Base-by-base conservation (phyloP, 2,329 filamentous ascomycete genomes). In the Microdochium bolleyi region DNA sequence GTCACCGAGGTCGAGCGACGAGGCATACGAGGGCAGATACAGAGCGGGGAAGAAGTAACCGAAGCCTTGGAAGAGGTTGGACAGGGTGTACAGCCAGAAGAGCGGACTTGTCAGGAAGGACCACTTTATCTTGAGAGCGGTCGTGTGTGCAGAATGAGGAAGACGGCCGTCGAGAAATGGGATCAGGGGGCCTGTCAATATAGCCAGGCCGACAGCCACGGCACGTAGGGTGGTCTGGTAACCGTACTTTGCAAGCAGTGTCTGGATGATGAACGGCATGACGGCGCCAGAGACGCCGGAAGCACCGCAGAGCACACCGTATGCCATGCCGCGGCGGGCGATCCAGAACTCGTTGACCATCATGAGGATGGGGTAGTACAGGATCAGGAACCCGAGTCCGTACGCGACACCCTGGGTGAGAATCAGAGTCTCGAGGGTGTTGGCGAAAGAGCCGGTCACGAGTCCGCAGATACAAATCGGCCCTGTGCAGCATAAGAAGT, bases 1-100 rank as follows among this genome's bases (percentile, higher is more conserved):
- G 2, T 67, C 66, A 13, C 70, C 54, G 5, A 67, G 57, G 2
- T 70, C 61, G 3, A 73, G 55, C 11, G 73, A 66, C 2, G 67
- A 57, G 2, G 75, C 75, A 55, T 75, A 78, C 0, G 70, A 71
- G 11, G 71, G 72, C n/a, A 79, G 62, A 57, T 76, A 79, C 0
- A 77, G 70, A n/a, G 75, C 69, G 3, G 78, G 78, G 50, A 80
- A 71, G 30, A 76, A 77, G 60, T 78, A 81, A 1, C 77, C 78
- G n/a, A 73, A 67, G 30, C 74, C 76, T 56, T 80, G 77, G 9
- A 79, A 60, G 1, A 78, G 58, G 38, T 73, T 80, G 1, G 75
- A 73, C n/a, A 73, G 60, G 19, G 68, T 68, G 60, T 77, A 78
- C 50, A 78, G 65, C 67, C 75, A 80, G 60, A 81, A 77, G 1